These are phyloP conservation scores for Colletotrichum sp. DNA, from an alignment of 2,329 filamentous ascomycete species.

Conservation along the genomic window DNA sequence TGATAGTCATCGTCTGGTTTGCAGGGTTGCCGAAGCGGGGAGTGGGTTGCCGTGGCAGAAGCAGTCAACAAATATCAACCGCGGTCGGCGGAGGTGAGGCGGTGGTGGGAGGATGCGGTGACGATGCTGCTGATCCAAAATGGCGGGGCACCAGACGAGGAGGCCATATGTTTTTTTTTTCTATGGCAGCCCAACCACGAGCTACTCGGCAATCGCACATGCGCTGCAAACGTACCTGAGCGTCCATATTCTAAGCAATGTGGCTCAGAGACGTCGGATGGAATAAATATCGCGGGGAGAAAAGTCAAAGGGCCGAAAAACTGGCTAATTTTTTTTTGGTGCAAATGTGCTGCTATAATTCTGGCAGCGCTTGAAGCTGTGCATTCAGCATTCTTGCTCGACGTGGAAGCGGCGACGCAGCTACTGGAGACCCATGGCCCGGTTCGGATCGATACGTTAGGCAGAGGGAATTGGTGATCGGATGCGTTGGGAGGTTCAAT, in stretches of 20 bases:
- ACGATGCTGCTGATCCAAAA: slow-evolving; percentile 25
- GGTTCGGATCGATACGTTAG: slow-evolving; percentile 24
- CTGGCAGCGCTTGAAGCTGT: slow-evolving; percentile 42
- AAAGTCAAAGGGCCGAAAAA: slow-evolving; percentile 9
- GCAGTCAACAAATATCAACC: neutral
- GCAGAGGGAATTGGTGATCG: neutral
- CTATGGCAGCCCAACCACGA: neutral
- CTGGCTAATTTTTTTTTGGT: slow-evolving; percentile 3
- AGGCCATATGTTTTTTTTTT: neutral
- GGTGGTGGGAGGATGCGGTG: slow-evolving; percentile 19
- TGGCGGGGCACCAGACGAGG: slow-evolving; percentile 29
- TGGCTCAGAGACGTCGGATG: neutral
- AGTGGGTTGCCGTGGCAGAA: neutral
- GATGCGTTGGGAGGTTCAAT: slow-evolving; percentile 4
- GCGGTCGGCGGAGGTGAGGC: neutral
- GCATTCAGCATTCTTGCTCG: slow-evolving; percentile 47
- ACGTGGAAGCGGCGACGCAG: slow-evolving; percentile 36
- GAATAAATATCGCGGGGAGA: neutral
- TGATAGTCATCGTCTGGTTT: neutral
- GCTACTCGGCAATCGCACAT: slow-evolving; percentile 8
- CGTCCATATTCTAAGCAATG: slow-evolving; percentile 45
- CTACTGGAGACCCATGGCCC: slow-evolving; percentile 48
- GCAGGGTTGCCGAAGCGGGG: neutral
- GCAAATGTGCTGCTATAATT: slow-evolving; percentile 45
- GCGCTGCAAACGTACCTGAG: slow-evolving; percentile 45